Percentiles rank a stretch among this genome's conserved stretches.
Conservation (phyloP, 2,329 filamentous ascomycete species). For the Colletotrichum siamense region DNA sequence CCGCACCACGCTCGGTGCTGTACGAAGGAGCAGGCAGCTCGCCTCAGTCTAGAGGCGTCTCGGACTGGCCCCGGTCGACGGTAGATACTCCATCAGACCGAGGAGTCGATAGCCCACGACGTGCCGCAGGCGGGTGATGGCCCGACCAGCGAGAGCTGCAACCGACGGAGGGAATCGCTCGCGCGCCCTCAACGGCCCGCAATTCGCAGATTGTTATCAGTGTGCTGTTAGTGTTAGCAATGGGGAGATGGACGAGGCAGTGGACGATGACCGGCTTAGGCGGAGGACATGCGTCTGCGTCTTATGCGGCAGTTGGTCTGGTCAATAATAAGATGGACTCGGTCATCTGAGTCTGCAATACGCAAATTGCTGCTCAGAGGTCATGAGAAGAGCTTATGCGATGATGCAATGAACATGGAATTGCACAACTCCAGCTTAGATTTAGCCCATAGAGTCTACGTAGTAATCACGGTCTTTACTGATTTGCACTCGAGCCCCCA, state of each 20-base stretch:
- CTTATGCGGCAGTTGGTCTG: not conserved
- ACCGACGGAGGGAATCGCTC: conserved; percentile 10
- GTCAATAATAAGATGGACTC: not conserved
- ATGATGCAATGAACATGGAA: not conserved
- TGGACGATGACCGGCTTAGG: not conserved
- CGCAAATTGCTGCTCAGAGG: not conserved
- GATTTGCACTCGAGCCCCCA: not conserved
- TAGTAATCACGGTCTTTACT: conserved; percentile 13
- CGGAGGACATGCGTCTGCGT: not conserved
- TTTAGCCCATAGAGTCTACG: not conserved
- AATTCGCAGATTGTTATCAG: conserved; percentile 16
- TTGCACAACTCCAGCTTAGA: conserved; percentile 2
- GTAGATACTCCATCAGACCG: not conserved
- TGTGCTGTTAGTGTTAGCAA: conserved; percentile 19
- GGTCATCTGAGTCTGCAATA: not conserved
- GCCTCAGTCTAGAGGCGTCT: conserved; percentile 9
- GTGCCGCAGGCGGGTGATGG: conserved; percentile 22
- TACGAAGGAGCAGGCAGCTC: conserved; percentile 14
- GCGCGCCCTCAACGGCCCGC: conserved; percentile 22
- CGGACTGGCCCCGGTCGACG: not conserved
- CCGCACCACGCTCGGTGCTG: conserved; percentile 21
- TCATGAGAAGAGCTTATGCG: not conserved
- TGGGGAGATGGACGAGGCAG: not conserved
- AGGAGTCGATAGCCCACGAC: not conserved
- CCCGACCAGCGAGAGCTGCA: conserved; percentile 22